Base-by-base conservation (phyloP, 345 rosid genomes). In the Lumnitzera littorea region DNA sequence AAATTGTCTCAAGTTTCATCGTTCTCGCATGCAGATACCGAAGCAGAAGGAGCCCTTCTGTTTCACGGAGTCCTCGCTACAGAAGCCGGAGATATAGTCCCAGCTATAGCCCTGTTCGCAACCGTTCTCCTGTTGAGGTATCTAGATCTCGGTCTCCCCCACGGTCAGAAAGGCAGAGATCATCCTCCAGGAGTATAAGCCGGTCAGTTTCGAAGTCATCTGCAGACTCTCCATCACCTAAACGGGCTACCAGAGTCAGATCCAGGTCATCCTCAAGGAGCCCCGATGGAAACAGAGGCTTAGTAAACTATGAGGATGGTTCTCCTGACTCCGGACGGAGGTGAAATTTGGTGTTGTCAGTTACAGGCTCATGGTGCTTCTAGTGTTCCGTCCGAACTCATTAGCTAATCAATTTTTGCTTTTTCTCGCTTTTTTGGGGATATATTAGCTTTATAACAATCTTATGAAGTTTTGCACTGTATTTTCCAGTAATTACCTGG, bases 251-350 rank as follows among this genome's bases (percentile, higher is more conserved):
- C 70, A 89, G 74, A 77, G 76, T 72, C 46, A 73, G 77, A 61
- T 87, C 96, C 9, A 81, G 76, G 65, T 84, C 96, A 15, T 80
- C 96, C 6, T 86, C 85, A 24, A 76, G 80, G 53, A 80, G 91
- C 74, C 79, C 84, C 12, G 64, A 58, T 12, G 88, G 77, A 29
- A 71, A 67, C 66, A 75, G 70, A 73, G 78, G 91, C 46, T 78
- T 94, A 63, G 99, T 94, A 58, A 80, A 88, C 4, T 94, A 91
- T 62, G 97, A 81, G 0, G 87, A 84, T 67, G 81, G 79, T 49
- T 82, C 95, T 23, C 88, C 86, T 2, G 88, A 77, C 51, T 79
- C 81, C 1, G 74, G 75, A 15, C 50, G 50, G 51, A 50, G 63
- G 56, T 79, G 67, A 75, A 62, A 16, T 24, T 8, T 11, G 11